Evolutionary conservation across 129 eudicot genomes (phyloP).

Genomic region (Escallonia herrerae): DNA sequence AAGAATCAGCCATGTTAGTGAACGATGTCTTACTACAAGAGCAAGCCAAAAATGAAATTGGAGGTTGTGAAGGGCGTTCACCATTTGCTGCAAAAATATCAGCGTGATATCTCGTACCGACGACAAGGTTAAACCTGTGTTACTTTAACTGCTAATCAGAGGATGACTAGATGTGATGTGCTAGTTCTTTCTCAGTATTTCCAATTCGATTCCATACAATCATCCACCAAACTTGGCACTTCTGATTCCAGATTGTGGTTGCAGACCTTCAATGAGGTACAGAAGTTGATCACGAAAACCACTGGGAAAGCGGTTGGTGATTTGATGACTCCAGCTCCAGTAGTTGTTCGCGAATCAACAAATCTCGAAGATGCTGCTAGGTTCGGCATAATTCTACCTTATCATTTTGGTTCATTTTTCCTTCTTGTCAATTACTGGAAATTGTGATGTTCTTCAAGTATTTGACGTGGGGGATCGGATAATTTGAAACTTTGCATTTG

Average conservation of each 20-base stretch:
- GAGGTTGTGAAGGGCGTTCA: no score
- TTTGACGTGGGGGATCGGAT: background rate
- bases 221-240: background rate
- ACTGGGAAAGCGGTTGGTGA: constrained; percentile 81
- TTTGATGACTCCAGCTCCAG: constrained; percentile 88
- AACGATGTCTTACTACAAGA: no score
- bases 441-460: background rate
- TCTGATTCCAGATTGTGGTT: constrained; percentile 10
- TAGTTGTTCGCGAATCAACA: constrained; percentile 78
- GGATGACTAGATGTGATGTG: no score
- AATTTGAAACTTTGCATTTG: background rate
- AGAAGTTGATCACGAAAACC: constrained; percentile 70
- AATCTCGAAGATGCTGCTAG: constrained; percentile 95
- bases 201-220: background rate
- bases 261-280: constrained; percentile 92
- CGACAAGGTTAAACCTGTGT: no score
- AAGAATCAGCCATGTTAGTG: no score
- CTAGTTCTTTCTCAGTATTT: background rate
- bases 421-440: background rate
- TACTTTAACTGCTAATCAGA: no score
- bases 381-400: constrained; percentile 24
- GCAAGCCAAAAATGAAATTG: no score
- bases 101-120: no score
- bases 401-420: constrained; percentile 2
- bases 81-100: no score